Conservation (phyloP, 169 alveolate genomes). For the Cryptosporidium parvum region DNA sequence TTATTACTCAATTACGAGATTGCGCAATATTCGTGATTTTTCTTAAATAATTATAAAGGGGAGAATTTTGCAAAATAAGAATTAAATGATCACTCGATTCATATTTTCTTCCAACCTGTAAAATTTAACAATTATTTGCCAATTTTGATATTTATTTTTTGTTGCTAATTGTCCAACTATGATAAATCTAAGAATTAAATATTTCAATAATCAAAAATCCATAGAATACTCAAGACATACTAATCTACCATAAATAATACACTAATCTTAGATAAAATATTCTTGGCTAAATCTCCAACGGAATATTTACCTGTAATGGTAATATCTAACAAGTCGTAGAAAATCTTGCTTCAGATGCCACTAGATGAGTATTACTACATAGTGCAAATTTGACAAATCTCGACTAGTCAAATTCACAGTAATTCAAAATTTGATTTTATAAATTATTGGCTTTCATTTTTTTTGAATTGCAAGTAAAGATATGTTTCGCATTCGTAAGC, state of each 20-base stretch:
- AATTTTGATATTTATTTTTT: too few relatives aligned
- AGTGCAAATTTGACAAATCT: background rate
- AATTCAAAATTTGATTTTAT: background rate
- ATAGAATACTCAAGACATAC: too few relatives aligned
- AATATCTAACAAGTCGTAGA: background rate
- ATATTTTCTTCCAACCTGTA: too few relatives aligned
- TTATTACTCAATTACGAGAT: background rate
- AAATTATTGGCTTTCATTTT: background rate
- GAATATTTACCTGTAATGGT: background rate
- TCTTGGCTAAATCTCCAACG: background rate
- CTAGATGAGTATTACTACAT: background rate
- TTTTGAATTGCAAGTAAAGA: background rate
- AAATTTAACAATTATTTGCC: too few relatives aligned
- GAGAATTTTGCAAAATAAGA: background rate
- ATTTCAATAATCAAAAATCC: too few relatives aligned
- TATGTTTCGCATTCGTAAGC: conserved; percentile 46
- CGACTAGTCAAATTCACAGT: background rate
- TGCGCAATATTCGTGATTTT: background rate
- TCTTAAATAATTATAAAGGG: background rate
- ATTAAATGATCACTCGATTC: too few relatives aligned
- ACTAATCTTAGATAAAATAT: too few relatives aligned
- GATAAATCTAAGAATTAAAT: too few relatives aligned
- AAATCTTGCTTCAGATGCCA: background rate
- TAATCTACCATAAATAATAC: too few relatives aligned
- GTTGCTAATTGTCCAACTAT: too few relatives aligned